Percentiles rank a stretch among this genome's conserved stretches.
Conservation (phyloP, 768 basidiomycete genomes). For the Trametes cinnabarina region DNA sequence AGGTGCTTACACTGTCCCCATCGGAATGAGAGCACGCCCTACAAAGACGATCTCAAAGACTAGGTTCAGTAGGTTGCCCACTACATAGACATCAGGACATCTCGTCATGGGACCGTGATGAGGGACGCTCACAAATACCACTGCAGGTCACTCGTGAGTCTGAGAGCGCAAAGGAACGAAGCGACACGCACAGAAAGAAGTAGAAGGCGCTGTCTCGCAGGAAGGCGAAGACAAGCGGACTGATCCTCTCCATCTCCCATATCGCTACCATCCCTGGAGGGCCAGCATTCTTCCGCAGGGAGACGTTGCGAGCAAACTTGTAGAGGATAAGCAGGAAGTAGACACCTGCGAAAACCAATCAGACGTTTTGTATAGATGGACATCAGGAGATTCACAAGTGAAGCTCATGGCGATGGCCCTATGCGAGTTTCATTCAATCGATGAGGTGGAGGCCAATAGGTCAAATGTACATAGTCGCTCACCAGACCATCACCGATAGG, state of each 20-base stretch:
- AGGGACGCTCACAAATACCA: neutral
- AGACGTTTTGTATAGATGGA: too few relatives aligned
- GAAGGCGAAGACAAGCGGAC: constrained; percentile 11
- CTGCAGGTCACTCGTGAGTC: neutral
- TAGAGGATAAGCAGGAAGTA: constrained; percentile 13
- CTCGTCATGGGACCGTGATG: too few relatives aligned
- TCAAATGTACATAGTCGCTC: too few relatives aligned
- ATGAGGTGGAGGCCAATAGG: too few relatives aligned
- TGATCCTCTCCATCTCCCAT: constrained; percentile 1
- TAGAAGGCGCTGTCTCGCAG: constrained; percentile 11
- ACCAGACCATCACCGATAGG: constrained; percentile 1
- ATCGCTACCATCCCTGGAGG: neutral
- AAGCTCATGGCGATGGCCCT: constrained; percentile 7
- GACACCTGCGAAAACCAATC: neutral
- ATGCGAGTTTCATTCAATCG: too few relatives aligned
- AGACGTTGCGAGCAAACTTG: constrained; percentile 8
- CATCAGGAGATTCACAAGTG: neutral
- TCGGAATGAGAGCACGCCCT: neutral
- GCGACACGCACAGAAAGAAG: constrained; percentile 7
- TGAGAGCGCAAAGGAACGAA: too few relatives aligned
- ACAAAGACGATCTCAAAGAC: neutral
- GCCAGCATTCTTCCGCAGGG: neutral
- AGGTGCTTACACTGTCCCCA: neutral
- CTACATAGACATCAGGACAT: neutral
- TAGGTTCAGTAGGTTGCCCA: constrained; percentile 6